Conservation (phyloP, 2,329 filamentous ascomycete genomes). For the Rutstroemia sp. region DNA sequence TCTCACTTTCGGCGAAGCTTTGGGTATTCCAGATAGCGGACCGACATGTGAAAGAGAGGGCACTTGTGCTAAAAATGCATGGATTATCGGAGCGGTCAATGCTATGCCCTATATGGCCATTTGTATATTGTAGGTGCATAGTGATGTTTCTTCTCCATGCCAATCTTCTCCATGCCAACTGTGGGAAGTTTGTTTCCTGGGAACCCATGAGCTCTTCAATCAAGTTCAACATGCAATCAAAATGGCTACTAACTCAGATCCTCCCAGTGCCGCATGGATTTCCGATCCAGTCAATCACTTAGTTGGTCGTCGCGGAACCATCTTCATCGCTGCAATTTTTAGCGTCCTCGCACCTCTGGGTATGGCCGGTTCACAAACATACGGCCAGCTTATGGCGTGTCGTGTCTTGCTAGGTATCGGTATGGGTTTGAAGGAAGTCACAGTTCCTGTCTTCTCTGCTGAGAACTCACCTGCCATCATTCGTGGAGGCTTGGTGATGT, state of each 20-base stretch:
- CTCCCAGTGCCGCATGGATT: conserved; percentile 42
- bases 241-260: neutral
- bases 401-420: conserved; percentile 52
- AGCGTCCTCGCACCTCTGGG: conserved; percentile 55
- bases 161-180: neutral
- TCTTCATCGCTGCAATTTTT: conserved; percentile 56
- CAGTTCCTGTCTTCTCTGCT: conserved; percentile 44
- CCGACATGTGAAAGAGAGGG: conserved; percentile 11
- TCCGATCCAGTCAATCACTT: conserved; percentile 54
- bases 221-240: too few species aligned
- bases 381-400: conserved; percentile 48
- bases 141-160: neutral
- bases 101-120: conserved; percentile 36
- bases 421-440: conserved; percentile 51
- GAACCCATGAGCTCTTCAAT: too few species aligned
- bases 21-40: conserved; percentile 33
- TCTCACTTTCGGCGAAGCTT: conserved; percentile 36
- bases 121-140: conserved; percentile 38
- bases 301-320: conserved; percentile 54
- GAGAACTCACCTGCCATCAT: conserved; percentile 47
- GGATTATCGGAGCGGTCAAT: conserved; percentile 54
- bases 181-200: too few species aligned
- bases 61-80: conserved; percentile 38
- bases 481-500: conserved; percentile 49
- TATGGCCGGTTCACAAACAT: conserved; percentile 49